Conservation (phyloP, 345 rosid genomes). For the Gossypium turneri region DNA sequence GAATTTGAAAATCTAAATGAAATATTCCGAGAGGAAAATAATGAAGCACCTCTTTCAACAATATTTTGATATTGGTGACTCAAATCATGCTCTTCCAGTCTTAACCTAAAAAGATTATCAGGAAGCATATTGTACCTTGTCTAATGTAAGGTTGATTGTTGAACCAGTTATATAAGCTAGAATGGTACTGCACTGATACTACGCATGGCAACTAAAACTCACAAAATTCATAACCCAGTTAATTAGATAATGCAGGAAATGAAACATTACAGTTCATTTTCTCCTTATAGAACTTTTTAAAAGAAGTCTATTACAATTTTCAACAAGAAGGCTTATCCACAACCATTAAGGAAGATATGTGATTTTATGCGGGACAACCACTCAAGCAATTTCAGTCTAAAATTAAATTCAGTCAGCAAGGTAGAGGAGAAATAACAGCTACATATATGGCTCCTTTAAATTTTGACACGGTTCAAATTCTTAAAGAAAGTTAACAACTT, state of each 20-base stretch:
- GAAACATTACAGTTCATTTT: not conserved
- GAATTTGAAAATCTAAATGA: constrained; percentile 7
- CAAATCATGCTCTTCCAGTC: not conserved
- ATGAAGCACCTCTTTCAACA: not conserved
- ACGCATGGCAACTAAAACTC: not conserved
- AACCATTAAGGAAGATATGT: not conserved
- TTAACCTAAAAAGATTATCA: not conserved
- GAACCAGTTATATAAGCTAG: not conserved
- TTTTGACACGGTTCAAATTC: not conserved
- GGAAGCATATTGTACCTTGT: not conserved
- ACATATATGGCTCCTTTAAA: not conserved
- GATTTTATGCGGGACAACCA: not conserved
- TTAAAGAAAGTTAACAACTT: not conserved
- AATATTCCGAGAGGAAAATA: not conserved
- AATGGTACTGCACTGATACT: not conserved
- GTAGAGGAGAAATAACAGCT: not conserved
- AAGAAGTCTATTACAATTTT: not conserved
- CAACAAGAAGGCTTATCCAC: not conserved
- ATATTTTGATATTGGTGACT: not conserved
- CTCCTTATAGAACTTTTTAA: not conserved
- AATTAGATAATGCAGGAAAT: not conserved
- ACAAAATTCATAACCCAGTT: not conserved
- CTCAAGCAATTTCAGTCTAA: not conserved
- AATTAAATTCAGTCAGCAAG: not conserved
- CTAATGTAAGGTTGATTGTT: not conserved